Evolutionary conservation across 352 stramenopile species (phyloP).

Genomic region (Pythium aquatile): DNA sequence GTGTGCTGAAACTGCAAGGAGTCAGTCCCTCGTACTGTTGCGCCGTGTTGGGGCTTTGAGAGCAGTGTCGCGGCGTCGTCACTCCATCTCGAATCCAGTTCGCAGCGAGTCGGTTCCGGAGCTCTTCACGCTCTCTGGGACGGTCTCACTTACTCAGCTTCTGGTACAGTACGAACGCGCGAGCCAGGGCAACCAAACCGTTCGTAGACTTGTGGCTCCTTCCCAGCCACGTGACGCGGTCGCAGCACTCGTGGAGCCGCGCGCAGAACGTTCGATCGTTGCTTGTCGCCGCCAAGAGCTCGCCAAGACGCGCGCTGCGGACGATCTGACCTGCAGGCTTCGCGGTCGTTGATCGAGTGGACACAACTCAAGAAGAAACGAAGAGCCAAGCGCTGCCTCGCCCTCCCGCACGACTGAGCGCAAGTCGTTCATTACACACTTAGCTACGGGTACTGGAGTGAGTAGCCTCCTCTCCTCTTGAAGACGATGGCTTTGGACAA

Average conservation of each 20-base stretch:
- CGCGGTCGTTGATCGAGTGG: background rate
- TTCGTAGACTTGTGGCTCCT: background rate
- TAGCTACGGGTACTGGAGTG: background rate
- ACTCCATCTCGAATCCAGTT: too few relatives aligned
- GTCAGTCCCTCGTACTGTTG: background rate
- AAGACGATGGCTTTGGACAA: slow-evolving; percentile 25
- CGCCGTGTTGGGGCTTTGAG: background rate
- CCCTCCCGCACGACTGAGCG: too few relatives aligned
- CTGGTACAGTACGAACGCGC: background rate
- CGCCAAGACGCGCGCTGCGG: background rate
- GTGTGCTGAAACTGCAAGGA: background rate
- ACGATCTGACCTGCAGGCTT: too few relatives aligned
- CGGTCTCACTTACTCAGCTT: background rate
- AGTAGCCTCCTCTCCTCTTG: background rate
- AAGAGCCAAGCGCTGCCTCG: too few relatives aligned
- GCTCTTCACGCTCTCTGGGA: background rate
- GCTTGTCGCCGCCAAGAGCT: background rate
- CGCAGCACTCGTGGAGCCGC: background rate
- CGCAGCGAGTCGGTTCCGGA: background rate
- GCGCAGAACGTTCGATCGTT: background rate
- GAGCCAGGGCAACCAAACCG: background rate
- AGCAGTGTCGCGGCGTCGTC: background rate
- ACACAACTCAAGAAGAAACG: too few relatives aligned
- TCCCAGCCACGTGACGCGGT: background rate
- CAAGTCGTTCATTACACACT: background rate